A percentile compares a stretch with the other conserved stretches of the same genome.
Conservation (phyloP, 129 eudicot species). For the Centella asiatica region DNA sequence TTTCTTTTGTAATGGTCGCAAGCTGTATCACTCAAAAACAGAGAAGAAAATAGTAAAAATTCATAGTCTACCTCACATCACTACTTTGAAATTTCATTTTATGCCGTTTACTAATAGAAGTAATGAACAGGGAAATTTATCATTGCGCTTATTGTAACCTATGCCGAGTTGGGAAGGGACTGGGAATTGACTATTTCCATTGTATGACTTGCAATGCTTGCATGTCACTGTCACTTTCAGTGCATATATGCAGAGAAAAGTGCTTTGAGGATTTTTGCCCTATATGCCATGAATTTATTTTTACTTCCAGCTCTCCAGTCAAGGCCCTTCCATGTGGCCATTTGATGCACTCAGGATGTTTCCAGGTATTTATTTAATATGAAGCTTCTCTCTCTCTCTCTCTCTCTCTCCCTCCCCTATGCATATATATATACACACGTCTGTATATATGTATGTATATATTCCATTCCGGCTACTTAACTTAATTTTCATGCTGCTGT, state of each 20-base stretch:
- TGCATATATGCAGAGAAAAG: constrained; percentile 83
- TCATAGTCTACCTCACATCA: neutral
- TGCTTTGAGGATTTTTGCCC: constrained; percentile 91
- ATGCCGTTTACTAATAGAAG: constrained; percentile 7
- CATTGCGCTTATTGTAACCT: constrained; percentile 96
- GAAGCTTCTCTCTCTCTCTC: constrained; percentile 4
- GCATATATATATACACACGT: too few species aligned
- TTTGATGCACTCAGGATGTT: constrained; percentile 91
- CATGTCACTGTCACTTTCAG: constrained; percentile 58
- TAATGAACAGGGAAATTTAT: constrained; percentile 68
- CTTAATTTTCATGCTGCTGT: constrained; percentile 20
- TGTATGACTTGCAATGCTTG: constrained; percentile 98
- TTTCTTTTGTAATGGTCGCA: too few species aligned
- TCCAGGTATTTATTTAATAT: constrained; percentile 46
- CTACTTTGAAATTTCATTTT: neutral
- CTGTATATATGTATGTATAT: too few species aligned
- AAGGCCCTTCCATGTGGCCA: constrained; percentile 94
- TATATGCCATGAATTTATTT: constrained; percentile 80
- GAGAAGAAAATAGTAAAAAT: neutral
- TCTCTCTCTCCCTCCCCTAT: too few species aligned
- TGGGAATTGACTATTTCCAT: constrained; percentile 84
- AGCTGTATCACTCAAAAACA: neutral
- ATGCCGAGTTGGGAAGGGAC: constrained; percentile 91
- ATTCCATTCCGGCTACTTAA: constrained; percentile 7
- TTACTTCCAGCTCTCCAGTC: constrained; percentile 73